phyloP scores from a whole-genome alignment of 352 stramenopile species.

The Globisporangium rhizosaccharum region DNA sequence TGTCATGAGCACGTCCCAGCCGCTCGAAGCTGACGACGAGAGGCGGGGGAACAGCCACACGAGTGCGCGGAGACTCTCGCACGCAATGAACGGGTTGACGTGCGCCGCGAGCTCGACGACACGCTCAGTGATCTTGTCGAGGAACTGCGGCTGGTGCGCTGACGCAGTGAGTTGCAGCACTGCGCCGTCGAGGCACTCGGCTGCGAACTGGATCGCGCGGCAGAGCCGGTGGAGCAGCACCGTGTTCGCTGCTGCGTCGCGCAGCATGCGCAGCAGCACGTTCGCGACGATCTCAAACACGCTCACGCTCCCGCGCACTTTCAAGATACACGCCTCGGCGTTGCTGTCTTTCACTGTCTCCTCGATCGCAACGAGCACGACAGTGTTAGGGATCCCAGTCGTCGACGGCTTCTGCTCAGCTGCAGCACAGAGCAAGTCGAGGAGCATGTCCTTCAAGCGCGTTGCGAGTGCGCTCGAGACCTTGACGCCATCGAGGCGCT shows the following conservation, averaged over 20 bases:
- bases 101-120: conserved; percentile 36
- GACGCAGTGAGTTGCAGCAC: conserved; percentile 35
- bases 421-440: conserved; percentile 34
- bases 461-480: conserved; percentile 32
- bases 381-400: conserved; percentile 16
- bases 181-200: conserved; percentile 38
- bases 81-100: conserved; percentile 46
- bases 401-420: conserved; percentile 11
- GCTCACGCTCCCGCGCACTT: conserved; percentile 35
- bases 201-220: conserved; percentile 44
- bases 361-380: conserved; percentile 54
- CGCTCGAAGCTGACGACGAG: conserved; percentile 9
- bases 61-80: conserved; percentile 54
- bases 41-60: conserved; percentile 66
- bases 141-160: conserved; percentile 44
- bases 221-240: conserved; percentile 47
- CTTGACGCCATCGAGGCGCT: conserved; percentile 42
- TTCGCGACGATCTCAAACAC: conserved; percentile 56
- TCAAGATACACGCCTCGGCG: conserved; percentile 37
- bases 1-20: conserved; percentile 39
- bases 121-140: conserved; percentile 43
- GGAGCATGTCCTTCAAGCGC: conserved; percentile 45
- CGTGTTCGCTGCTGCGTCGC: conserved; percentile 20
- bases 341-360: conserved; percentile 39
- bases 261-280: conserved; percentile 29